These are phyloP conservation scores for Erysimum pusillum DNA, from an alignment of 441 rosid genomes.

Conservation along the genomic window DNA sequence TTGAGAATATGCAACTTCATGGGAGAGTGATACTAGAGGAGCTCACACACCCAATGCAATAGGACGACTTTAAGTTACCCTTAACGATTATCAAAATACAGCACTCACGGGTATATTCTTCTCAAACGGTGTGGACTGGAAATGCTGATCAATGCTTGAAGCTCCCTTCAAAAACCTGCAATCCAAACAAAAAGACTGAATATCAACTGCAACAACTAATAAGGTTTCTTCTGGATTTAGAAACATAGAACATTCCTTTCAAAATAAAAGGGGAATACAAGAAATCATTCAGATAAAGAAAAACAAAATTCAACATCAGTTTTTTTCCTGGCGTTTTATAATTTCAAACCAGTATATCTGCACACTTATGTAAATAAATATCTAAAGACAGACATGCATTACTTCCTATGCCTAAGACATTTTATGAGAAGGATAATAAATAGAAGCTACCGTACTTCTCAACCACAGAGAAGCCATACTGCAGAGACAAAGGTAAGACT, in stretches of 20 bases:
- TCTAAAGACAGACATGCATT: conserved; percentile 1
- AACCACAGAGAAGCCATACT: conserved; percentile 86
- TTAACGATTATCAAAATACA: background rate
- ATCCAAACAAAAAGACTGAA: conserved; percentile 6
- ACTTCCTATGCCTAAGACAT: background rate
- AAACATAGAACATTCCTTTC: background rate
- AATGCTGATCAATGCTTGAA: conserved; percentile 89
- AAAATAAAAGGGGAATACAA: background rate
- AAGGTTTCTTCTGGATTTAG: conserved; percentile 15
- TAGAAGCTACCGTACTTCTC: conserved; percentile 80
- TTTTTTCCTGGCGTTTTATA: background rate
- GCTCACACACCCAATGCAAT: conserved; percentile 5
- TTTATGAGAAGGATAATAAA: conserved; percentile 23
- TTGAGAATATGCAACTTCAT: conserved; percentile 15
- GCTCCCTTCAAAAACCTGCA: conserved; percentile 93
- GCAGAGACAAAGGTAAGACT: conserved; percentile 88
- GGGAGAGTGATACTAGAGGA: conserved; percentile 8
- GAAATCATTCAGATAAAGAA: background rate
- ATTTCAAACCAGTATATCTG: background rate
- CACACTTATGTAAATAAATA: background rate
- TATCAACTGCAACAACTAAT: background rate
- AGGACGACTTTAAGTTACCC: background rate
- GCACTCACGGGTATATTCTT: conserved; percentile 87
- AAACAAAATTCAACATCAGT: background rate
- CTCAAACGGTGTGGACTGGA: conserved; percentile 73